Conservation (phyloP, 2,329 filamentous ascomycete species). For the Chaetomium olivaceum region DNA sequence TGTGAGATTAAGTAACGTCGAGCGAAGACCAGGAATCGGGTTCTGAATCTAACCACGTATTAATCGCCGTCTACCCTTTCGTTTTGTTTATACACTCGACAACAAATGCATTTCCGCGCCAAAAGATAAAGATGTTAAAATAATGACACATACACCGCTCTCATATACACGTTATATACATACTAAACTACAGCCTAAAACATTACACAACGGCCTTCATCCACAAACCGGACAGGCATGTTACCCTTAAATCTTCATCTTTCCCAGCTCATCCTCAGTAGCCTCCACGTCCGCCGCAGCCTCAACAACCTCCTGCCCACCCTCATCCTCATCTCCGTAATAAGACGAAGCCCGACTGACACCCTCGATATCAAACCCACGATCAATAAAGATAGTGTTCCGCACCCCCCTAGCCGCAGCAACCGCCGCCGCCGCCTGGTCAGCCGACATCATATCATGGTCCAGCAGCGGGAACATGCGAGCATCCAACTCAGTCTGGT, state of each 20-base stretch:
- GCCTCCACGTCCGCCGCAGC: not conserved
- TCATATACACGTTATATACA: not conserved
- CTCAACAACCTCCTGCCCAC: not conserved
- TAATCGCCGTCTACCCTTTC: too few relatives aligned
- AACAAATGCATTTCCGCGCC: too few relatives aligned
- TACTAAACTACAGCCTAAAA: not conserved
- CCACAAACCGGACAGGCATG: not conserved
- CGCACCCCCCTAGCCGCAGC: constrained; percentile 9
- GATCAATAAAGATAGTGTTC: constrained; percentile 23
- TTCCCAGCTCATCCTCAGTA: not conserved
- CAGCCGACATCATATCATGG: constrained; percentile 14
- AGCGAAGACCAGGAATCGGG: too few relatives aligned
- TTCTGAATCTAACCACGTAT: too few relatives aligned
- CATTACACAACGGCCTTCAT: not conserved
- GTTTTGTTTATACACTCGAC: too few relatives aligned
- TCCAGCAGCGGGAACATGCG: constrained; percentile 10
- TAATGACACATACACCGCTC: not conserved
- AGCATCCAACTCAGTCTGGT: not conserved
- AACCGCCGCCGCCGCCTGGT: constrained; percentile 18
- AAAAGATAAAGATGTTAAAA: not conserved
- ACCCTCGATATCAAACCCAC: constrained; percentile 14
- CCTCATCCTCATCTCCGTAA: constrained; percentile 1
- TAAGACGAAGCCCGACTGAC: constrained; percentile 11
- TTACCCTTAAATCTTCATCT: not conserved
- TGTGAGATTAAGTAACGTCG: too few relatives aligned